Percentiles rank a stretch among this genome's conserved stretches.
phyloP scores from a whole-genome alignment of 768 basidiomycete genomes.

The Lentinula detonsa region DNA sequence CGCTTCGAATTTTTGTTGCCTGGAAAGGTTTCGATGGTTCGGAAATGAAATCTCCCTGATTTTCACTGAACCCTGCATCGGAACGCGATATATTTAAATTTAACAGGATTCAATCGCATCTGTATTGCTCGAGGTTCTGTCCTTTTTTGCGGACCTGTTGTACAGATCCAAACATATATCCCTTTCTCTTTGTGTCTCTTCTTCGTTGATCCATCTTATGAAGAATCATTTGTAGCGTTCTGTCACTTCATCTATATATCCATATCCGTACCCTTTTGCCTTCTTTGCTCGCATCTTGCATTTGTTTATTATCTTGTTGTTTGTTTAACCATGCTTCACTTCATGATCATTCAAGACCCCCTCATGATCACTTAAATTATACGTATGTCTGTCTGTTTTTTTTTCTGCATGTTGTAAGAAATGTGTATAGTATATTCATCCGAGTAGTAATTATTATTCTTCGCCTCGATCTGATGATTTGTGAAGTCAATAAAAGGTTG shows the following conservation, averaged over 20 bases:
- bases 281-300: background rate
- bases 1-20: conserved; percentile 48
- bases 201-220: background rate
- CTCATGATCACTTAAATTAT: conserved; percentile 2
- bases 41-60: background rate
- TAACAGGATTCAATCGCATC: background rate
- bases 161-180: background rate
- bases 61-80: background rate
- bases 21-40: conserved; percentile 38
- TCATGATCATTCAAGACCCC: background rate
- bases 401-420: background rate
- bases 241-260: conserved; percentile 9
- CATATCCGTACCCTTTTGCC: background rate
- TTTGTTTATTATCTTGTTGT: background rate
- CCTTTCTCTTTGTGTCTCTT: background rate
- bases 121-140: too few species aligned
- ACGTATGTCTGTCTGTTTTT: background rate
- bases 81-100: background rate
- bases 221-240: background rate
- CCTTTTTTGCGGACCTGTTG: background rate
- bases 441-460: background rate
- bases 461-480: too few species aligned
- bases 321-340: background rate
- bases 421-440: background rate
- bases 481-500: too few species aligned